Evolutionary conservation across 2,329 filamentous ascomycete genomes (phyloP).

Genomic region (Zalaria sp.): DNA sequence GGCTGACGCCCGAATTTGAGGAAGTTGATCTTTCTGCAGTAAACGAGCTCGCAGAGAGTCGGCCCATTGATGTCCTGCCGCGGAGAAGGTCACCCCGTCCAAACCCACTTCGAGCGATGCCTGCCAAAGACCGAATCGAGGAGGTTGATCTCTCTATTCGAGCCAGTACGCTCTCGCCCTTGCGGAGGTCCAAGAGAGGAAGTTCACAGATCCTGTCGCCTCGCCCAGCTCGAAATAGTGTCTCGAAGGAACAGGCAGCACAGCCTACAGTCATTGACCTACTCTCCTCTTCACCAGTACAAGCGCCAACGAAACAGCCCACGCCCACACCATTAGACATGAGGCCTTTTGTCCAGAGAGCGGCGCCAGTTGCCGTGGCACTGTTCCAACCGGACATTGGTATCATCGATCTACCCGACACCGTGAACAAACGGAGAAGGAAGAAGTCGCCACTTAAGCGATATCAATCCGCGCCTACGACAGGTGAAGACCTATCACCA

Average conservation of each 20-base stretch:
- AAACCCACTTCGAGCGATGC: not conserved
- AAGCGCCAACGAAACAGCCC: constrained; percentile 3
- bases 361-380: no score
- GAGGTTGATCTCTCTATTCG: constrained; percentile 5
- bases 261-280: constrained; percentile 14
- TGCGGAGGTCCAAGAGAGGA: constrained; percentile 8
- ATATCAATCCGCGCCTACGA: constrained; percentile 14
- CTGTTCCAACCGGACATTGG: not conserved
- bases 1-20: not conserved
- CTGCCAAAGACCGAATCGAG: not conserved
- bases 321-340: constrained; percentile 8
- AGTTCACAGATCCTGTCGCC: no score
- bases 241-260: not conserved
- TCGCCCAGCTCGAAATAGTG: no score
- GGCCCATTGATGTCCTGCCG: not conserved
- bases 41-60: not conserved
- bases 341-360: constrained; percentile 1
- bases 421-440: constrained; percentile 17
- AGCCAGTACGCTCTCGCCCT: constrained; percentile 14
- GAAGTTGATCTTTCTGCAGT: constrained; percentile 1
- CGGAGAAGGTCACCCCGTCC: not conserved
- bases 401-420: constrained; percentile 11
- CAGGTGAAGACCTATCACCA: constrained; percentile 1
- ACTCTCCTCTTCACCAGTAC: constrained; percentile 15
- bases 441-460: constrained; percentile 13